Conservation (phyloP, 441 rosid genomes). For the Isatis lusitanica region DNA sequence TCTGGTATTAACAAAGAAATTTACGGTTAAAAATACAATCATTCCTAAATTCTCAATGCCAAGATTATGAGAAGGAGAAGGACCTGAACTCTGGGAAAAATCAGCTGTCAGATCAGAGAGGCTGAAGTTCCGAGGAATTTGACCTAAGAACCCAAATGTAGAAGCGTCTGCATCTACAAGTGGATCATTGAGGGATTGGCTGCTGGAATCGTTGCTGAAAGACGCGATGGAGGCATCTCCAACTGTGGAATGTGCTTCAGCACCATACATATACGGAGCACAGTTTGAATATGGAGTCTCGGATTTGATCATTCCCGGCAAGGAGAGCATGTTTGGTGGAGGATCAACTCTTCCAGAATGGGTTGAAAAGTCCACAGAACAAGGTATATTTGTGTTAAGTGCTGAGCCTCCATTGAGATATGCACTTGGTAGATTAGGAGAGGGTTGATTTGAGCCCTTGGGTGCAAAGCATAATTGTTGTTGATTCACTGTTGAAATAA, state of each 20-base stretch:
- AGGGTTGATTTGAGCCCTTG: slow-evolving; percentile 44
- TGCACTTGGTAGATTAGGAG: slow-evolving; percentile 47
- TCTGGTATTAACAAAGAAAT: slow-evolving; percentile 39
- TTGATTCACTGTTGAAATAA: slow-evolving; percentile 54
- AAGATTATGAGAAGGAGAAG: slow-evolving; percentile 18
- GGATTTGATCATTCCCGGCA: slow-evolving; percentile 67
- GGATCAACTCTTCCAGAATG: slow-evolving; percentile 53
- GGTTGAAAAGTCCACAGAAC: slow-evolving; percentile 56
- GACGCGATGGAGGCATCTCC: slow-evolving; percentile 67
- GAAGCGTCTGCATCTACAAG: slow-evolving; percentile 64
- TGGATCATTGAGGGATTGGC: slow-evolving; percentile 65
- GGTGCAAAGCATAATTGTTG: slow-evolving; percentile 51
- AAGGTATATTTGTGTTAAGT: slow-evolving; percentile 45
- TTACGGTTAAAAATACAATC: background rate
- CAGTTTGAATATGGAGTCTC: slow-evolving; percentile 62
- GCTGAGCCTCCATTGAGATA: slow-evolving; percentile 63
- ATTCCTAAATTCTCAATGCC: background rate
- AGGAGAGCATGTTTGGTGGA: slow-evolving; percentile 53
- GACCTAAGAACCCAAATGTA: slow-evolving; percentile 67
- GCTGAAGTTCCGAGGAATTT: slow-evolving; percentile 78
- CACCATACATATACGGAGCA: slow-evolving; percentile 57
- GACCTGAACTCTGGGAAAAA: slow-evolving; percentile 84
- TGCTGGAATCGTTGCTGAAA: slow-evolving; percentile 66
- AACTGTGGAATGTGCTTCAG: slow-evolving; percentile 60
- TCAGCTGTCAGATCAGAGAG: slow-evolving; percentile 82